Conservation (phyloP, 1,284 basidiomycete genomes). For the Singerocomus rubriflavus region DNA sequence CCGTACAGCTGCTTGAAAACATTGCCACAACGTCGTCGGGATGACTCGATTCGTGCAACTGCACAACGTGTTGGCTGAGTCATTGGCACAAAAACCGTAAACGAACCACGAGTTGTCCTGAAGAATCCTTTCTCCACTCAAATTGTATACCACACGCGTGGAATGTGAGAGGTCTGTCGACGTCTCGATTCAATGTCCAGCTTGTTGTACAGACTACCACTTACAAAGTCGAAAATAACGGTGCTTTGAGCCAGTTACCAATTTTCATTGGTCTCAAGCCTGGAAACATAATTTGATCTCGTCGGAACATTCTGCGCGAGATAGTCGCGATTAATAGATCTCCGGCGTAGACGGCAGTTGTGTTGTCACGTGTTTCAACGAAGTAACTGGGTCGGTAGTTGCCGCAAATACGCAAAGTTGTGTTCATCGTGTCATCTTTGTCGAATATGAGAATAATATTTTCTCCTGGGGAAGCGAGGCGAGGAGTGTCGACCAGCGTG, state of each 20-base stretch:
- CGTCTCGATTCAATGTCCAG: neutral
- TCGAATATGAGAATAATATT: slow-evolving; percentile 12
- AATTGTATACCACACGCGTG: slow-evolving; percentile 9
- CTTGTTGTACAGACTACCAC: neutral
- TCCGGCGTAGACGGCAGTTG: slow-evolving; percentile 10
- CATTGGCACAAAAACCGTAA: neutral
- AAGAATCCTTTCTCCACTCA: slow-evolving; percentile 11
- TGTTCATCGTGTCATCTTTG: slow-evolving; percentile 15
- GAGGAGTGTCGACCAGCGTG: slow-evolving; percentile 14
- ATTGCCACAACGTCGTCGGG: slow-evolving; percentile 10
- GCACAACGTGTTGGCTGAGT: neutral
- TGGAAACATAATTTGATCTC: slow-evolving; percentile 19
- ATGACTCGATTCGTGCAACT: slow-evolving; percentile 14
- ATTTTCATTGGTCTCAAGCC: slow-evolving; percentile 8
- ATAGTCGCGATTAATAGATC: slow-evolving; percentile 18
- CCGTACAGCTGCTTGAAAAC: slow-evolving; percentile 12
- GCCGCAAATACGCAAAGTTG: slow-evolving; percentile 5
- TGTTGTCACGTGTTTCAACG: slow-evolving; percentile 10
- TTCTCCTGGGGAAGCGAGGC: neutral
- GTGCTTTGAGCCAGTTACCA: slow-evolving; percentile 17
- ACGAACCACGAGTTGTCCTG: slow-evolving; percentile 18
- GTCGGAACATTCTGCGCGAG: slow-evolving; percentile 13
- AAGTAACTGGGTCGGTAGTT: slow-evolving; percentile 9
- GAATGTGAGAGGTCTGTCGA: slow-evolving; percentile 17
- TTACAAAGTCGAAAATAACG: slow-evolving; percentile 13